These are phyloP conservation scores for Ogataea populi-albae DNA, from an alignment of 805 yeast species.

Conservation along the genomic window DNA sequence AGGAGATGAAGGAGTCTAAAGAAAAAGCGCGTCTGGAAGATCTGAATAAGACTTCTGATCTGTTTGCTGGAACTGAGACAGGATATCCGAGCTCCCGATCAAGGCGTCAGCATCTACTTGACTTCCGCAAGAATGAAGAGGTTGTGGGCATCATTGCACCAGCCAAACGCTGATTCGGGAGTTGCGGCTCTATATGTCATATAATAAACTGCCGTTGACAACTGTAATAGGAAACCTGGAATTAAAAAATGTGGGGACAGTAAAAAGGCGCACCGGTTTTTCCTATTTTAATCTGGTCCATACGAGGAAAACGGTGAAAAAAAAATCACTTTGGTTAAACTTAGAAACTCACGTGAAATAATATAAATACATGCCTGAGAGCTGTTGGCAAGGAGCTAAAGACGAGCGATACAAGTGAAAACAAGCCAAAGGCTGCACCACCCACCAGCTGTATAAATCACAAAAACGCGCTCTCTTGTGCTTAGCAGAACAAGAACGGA, in stretches of 20 bases:
- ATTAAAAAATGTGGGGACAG: background rate
- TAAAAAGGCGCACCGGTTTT: conserved; percentile 2
- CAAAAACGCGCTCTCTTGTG: too few relatives aligned
- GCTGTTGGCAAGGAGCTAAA: too few relatives aligned
- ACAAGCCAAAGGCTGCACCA: too few relatives aligned
- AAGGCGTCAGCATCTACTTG: conserved; percentile 46
- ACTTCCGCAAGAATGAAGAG: conserved; percentile 65
- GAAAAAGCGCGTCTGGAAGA: conserved; percentile 77
- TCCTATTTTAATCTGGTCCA: background rate
- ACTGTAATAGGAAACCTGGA: conserved; percentile 1
- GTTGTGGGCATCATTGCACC: conserved; percentile 53
- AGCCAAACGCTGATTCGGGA: conserved; percentile 4
- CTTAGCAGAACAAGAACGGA: too few relatives aligned
- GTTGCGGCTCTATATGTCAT: too few relatives aligned
- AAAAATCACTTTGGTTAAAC: too few relatives aligned
- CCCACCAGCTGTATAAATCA: too few relatives aligned
- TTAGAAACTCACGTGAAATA: too few relatives aligned
- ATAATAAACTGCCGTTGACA: too few relatives aligned
- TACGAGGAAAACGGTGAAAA: conserved; percentile 1
- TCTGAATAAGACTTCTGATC: conserved; percentile 34
- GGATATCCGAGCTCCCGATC: conserved; percentile 33
- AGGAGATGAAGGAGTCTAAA: conserved; percentile 59
- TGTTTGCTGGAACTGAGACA: conserved; percentile 2
- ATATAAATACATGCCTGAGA: too few relatives aligned
- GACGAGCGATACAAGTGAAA: too few relatives aligned